These are phyloP conservation scores for Suhomyces tanzawaensis DNA, from an alignment of 805 yeast species.

Conservation along the genomic window DNA sequence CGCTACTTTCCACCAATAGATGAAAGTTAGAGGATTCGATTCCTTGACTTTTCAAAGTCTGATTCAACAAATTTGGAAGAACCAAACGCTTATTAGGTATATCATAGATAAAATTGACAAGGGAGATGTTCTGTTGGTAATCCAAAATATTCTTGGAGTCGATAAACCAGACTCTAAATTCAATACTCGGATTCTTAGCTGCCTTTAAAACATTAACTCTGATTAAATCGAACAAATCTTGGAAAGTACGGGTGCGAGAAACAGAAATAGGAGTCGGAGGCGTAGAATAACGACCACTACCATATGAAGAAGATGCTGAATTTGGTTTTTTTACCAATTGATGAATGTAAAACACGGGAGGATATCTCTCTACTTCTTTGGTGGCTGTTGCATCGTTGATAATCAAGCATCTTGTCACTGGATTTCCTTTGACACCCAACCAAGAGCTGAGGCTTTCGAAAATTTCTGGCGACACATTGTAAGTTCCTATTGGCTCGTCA, in stretches of 20 bases:
- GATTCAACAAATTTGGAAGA: constrained; percentile 18
- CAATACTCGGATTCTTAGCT: constrained; percentile 10
- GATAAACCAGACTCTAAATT: constrained; percentile 39
- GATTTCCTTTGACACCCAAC: constrained; percentile 50
- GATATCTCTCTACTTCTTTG: constrained; percentile 32
- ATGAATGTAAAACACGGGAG: constrained; percentile 37
- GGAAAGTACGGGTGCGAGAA: constrained; percentile 35
- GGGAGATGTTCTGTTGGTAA: constrained; percentile 22
- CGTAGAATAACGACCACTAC: constrained; percentile 2
- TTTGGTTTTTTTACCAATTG: constrained; percentile 21
- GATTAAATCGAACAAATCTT: constrained; percentile 29
- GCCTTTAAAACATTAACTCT: constrained; percentile 20
- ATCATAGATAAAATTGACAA: constrained; percentile 27
- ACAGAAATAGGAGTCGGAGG: constrained; percentile 16
- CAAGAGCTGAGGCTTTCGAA: constrained; percentile 47
- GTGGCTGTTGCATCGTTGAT: constrained; percentile 24
- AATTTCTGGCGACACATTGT: constrained; percentile 40
- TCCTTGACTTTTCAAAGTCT: constrained; percentile 31
- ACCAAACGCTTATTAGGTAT: constrained; percentile 29
- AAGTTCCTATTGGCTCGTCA: constrained; percentile 18
- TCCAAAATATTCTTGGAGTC: constrained; percentile 21
- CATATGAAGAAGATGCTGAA: constrained; percentile 1
- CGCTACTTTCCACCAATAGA: constrained; percentile 7
- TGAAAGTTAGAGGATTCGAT: constrained; percentile 7
- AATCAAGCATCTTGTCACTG: constrained; percentile 31